phyloP scores from a whole-genome alignment of 345 rosid species.

The Populus alba region DNA sequence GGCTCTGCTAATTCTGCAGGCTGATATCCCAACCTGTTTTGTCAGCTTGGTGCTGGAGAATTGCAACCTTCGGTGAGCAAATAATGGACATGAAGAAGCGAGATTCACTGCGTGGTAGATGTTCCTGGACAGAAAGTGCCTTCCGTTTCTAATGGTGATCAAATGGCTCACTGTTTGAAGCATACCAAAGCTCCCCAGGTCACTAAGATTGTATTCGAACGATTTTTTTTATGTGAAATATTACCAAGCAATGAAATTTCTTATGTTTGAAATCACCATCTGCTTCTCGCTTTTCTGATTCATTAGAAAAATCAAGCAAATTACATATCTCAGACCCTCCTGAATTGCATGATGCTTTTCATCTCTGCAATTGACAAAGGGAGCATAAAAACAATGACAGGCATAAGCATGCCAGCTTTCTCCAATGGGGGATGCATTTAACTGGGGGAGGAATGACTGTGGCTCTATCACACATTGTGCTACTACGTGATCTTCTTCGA shows the following conservation, averaged over 20 bases:
- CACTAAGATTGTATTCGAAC: too few species aligned
- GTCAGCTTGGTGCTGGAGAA: not conserved
- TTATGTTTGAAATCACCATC: too few species aligned
- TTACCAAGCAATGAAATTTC: too few species aligned
- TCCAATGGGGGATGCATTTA: slow-evolving; percentile 3
- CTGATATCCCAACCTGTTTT: not conserved
- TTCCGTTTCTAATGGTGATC: not conserved
- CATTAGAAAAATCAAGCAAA: too few species aligned
- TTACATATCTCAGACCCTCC: not conserved
- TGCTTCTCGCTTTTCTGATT: too few species aligned
- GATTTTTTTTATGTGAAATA: too few species aligned
- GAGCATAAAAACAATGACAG: not conserved
- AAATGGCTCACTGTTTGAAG: not conserved
- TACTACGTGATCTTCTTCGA: not conserved
- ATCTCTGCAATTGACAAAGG: not conserved
- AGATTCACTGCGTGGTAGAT: not conserved
- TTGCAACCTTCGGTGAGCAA: not conserved
- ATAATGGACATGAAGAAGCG: not conserved
- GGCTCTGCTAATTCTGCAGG: not conserved
- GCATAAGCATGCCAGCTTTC: not conserved
- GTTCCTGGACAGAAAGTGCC: not conserved
- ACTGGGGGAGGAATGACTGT: slow-evolving; percentile 5
- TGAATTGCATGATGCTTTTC: not conserved
- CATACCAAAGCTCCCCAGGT: too few species aligned
- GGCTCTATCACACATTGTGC: not conserved